Evolutionary conservation across 768 basidiomycete genomes (phyloP), one percentile per base, ranked within the genome.

Genomic region (Amanita pseudoporphyria): DNA sequence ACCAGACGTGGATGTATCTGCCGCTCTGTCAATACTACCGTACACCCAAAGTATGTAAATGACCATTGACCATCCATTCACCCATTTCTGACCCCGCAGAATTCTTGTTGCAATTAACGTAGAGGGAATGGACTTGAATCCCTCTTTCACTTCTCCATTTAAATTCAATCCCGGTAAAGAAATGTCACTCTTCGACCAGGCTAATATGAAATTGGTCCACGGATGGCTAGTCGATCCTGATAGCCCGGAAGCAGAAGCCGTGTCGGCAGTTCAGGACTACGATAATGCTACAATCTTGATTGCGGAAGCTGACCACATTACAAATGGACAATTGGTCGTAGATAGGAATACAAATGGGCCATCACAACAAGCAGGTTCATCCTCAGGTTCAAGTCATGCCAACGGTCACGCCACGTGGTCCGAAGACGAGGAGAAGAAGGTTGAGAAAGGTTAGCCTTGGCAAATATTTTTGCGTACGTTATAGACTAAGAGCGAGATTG

Each of bases 51-150:
- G 87, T 90, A 56, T 53, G 41, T n/a, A n/a, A 32, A 18, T 84
- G 69, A 16, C 30, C 13, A 28, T 40, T 45, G 21, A 30, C 45
- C 33, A n/a, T 18, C 45, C 21, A 24, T 43, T 18, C 19, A 6
- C n/a, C 26, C 30, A 16, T 9, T 46, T 26, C 18, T 47, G 6
- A 37, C 37, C 39, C n/a, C n/a, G n/a, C n/a, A n/a, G n/a, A n/a
- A n/a, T n/a, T 48, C 36, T 46, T 31, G 30, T 45, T 48, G 12
- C 39, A 6, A 24, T 38, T 10, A 40, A 40, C 52, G n/a, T 38
- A 89, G 85, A 79, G 73, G 93, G 93, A 10, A 86, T 96, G 73
- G 86, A 93, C 60, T 70, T 96, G 39, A 92, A 96, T 57, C 89
- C 92, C 1, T 64, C 81, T 0, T 96, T 96, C 62, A 85, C 82